phyloP scores from a whole-genome alignment of 2,329 filamentous ascomycete species.

The Setomelanomma holmii region DNA sequence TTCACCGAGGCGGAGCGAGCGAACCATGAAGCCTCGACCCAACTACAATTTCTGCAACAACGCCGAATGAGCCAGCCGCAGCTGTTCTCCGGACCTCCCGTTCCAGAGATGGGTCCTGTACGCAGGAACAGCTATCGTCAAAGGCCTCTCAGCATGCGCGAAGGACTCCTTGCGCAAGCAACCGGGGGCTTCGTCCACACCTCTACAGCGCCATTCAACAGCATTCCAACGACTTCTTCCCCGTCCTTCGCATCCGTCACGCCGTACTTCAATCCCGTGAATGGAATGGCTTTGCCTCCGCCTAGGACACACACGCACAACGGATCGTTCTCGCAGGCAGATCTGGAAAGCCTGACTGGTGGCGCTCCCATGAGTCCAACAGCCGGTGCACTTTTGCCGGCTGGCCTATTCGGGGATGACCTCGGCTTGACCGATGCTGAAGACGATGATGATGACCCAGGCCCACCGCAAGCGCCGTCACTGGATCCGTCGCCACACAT shows the following conservation, averaged over 20 bases:
- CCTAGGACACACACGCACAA: constrained; percentile 24
- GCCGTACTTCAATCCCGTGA: constrained; percentile 64
- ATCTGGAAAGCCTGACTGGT: constrained; percentile 66
- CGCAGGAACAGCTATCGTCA: constrained; percentile 52
- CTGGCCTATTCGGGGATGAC: constrained; percentile 69
- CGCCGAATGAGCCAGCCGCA: constrained; percentile 50
- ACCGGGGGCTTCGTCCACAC: constrained; percentile 45
- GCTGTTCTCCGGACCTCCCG: constrained; percentile 41
- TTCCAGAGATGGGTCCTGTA: constrained; percentile 39
- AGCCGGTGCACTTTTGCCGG: constrained; percentile 75
- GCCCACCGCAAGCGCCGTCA: constrained; percentile 29
- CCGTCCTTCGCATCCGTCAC: constrained; percentile 60
- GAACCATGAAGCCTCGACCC: constrained; percentile 49
- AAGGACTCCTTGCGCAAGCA: constrained; percentile 37
- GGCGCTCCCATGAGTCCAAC: constrained; percentile 79
- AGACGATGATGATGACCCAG: constrained; percentile 40
- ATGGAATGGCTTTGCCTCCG: constrained; percentile 65
- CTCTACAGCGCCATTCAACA: constrained; percentile 56
- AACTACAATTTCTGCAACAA: constrained; percentile 50
- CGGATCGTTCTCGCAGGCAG: constrained; percentile 63
- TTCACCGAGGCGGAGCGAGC: constrained; percentile 47
- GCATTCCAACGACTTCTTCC: constrained; percentile 55
- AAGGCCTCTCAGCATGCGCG: constrained; percentile 49
- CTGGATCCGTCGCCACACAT: constrained; percentile 40
- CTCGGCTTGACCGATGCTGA: constrained; percentile 57